phyloP scores from a whole-genome alignment of 495 filamentous ascomycete species.

The Staphylotrichum longicolle region DNA sequence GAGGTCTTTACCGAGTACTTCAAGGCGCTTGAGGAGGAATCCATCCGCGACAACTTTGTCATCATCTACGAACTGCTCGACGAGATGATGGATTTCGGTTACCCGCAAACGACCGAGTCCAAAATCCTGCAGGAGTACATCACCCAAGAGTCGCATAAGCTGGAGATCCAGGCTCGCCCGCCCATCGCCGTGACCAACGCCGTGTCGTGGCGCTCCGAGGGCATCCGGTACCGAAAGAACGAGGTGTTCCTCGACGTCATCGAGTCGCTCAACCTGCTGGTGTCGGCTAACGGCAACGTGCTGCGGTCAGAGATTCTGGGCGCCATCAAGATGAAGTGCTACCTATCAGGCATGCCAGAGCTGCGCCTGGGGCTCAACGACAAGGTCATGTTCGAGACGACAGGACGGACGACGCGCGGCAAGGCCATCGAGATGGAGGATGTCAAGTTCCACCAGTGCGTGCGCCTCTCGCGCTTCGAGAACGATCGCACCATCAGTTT shows the following conservation, averaged over 20 bases:
- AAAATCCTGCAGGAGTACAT: slow-evolving; percentile 99
- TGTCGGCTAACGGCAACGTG: slow-evolving; percentile 92
- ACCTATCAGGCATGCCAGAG: slow-evolving; percentile 97
- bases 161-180: slow-evolving; percentile 97
- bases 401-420: slow-evolving; percentile 87
- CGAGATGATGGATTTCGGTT: slow-evolving; percentile 99
- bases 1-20: slow-evolving; percentile 99
- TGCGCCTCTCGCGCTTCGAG: slow-evolving; percentile 91
- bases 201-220: slow-evolving; percentile 96
- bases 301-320: slow-evolving; percentile 95
- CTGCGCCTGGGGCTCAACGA: slow-evolving; percentile 93
- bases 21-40: slow-evolving; percentile 98
- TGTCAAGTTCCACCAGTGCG: slow-evolving; percentile 99
- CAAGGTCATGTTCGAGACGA: slow-evolving; percentile 99
- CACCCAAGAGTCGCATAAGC: slow-evolving; percentile 98
- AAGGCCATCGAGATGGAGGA: slow-evolving; percentile 99
- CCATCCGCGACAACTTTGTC: slow-evolving; percentile 99
- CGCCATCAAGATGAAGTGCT: slow-evolving; percentile 99
- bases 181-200: slow-evolving; percentile 99
- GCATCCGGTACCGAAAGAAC: slow-evolving; percentile 98
- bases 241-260: slow-evolving; percentile 98
- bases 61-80: slow-evolving; percentile 98
- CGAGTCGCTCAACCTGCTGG: slow-evolving; percentile 94
- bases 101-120: slow-evolving; percentile 97
- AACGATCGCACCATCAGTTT: slow-evolving; percentile 99